Evolutionary conservation across 2,329 filamentous ascomycete genomes (phyloP).

Genomic region (Colletotrichum sp.): DNA sequence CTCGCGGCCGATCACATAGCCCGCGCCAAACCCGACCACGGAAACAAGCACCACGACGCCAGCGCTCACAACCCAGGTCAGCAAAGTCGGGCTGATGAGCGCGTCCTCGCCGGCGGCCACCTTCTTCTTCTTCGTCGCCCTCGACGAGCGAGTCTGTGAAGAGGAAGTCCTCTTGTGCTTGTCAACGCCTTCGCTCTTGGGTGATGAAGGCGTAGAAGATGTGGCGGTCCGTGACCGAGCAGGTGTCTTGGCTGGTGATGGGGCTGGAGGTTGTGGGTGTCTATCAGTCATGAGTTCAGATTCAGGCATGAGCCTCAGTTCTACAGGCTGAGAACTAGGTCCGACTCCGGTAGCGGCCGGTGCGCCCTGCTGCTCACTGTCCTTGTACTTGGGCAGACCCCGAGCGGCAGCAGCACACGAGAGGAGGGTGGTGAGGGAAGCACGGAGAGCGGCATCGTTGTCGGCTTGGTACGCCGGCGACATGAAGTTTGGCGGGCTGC

Average conservation of each 20-base stretch:
- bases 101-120: conserved; percentile 41
- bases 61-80: conserved; percentile 70
- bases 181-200: conserved; percentile 34
- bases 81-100: conserved; percentile 62
- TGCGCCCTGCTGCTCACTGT: conserved; percentile 37
- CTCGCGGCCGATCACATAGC: conserved; percentile 71
- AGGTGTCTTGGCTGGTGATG: conserved; percentile 29
- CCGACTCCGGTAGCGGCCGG: conserved; percentile 42
- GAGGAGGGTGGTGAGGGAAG: conserved; percentile 91
- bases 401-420: conserved; percentile 94
- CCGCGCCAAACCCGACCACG: conserved; percentile 72
- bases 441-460: conserved; percentile 90
- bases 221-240: conserved; percentile 29
- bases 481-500: conserved; percentile 64
- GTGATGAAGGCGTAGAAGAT: conserved; percentile 22
- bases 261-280: conserved; percentile 23
- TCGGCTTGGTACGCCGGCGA: conserved; percentile 81
- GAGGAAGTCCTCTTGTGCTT: conserved; percentile 57
- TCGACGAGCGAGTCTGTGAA: conserved; percentile 35
- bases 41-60: conserved; percentile 72
- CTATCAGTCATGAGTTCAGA: conserved; percentile 57
- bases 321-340: conserved; percentile 59
- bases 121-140: conserved; percentile 66
- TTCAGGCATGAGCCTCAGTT: conserved; percentile 64
- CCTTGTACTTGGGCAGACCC: conserved; percentile 72